Evolutionary conservation across 768 basidiomycete species (phyloP).

Genomic region (Macrocybe gigantea): DNA sequence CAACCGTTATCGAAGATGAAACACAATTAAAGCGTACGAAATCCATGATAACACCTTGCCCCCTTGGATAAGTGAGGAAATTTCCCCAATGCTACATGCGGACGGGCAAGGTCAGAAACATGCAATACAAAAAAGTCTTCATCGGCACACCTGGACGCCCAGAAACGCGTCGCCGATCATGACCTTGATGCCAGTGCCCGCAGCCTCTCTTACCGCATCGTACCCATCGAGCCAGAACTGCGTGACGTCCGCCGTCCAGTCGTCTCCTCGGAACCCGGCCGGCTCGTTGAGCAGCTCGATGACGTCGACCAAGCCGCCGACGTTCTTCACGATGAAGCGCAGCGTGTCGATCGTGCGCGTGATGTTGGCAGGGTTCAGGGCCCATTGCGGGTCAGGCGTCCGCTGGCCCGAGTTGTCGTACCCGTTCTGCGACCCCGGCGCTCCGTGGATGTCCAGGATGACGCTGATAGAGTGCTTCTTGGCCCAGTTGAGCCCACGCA

Average conservation of each 20-base stretch:
- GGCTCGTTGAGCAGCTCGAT: constrained; percentile 71
- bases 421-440: constrained; percentile 60
- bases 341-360: constrained; percentile 54
- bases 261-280: constrained; percentile 42
- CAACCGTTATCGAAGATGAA: neutral
- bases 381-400: constrained; percentile 53
- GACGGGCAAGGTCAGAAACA: constrained; percentile 1
- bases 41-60: constrained; percentile 62
- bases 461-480: constrained; percentile 55
- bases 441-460: constrained; percentile 74
- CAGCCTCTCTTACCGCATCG: constrained; percentile 44
- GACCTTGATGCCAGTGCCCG: constrained; percentile 42
- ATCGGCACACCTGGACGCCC: constrained; percentile 39
- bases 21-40: constrained; percentile 28
- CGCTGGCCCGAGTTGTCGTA: constrained; percentile 75
- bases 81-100: constrained; percentile 45
- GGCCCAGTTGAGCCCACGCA: constrained; percentile 62
- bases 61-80: constrained; percentile 49
- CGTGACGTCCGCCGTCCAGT: constrained; percentile 37
- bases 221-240: constrained; percentile 62
- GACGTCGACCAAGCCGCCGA: constrained; percentile 53
- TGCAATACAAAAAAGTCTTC: neutral
- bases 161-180: constrained; percentile 74
- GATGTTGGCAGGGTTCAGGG: constrained; percentile 39
- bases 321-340: constrained; percentile 42